These are phyloP conservation scores for Gastrodia elata DNA, from an alignment of 106 monocot genomes.

Conservation along the genomic window DNA sequence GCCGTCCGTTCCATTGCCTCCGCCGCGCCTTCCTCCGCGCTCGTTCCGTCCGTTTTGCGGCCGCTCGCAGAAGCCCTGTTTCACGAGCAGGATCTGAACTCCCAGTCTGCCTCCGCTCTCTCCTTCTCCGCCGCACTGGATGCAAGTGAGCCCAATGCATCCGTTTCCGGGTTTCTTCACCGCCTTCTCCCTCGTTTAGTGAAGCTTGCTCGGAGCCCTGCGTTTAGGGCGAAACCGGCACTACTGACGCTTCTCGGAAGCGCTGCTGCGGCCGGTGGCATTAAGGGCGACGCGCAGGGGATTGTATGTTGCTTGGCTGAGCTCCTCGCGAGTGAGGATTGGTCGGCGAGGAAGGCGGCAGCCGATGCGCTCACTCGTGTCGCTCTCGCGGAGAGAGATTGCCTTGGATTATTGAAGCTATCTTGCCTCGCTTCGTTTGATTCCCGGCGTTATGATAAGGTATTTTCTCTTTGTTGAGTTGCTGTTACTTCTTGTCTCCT, in stretches of 20 bases:
- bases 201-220: constrained; percentile 54
- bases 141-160: constrained; percentile 7
- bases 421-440: constrained; percentile 63
- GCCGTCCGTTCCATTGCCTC: constrained; percentile 61
- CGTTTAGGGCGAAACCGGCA: constrained; percentile 79
- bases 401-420: constrained; percentile 40
- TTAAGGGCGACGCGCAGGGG: constrained; percentile 12
- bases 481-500: background rate
- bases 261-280: constrained; percentile 42
- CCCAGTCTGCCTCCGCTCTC: constrained; percentile 58
- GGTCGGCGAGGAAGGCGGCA: constrained; percentile 80
- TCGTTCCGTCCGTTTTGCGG: constrained; percentile 25
- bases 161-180: constrained; percentile 24
- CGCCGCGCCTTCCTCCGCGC: constrained; percentile 8
- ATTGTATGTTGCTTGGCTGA: constrained; percentile 56
- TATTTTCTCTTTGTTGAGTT: background rate
- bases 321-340: constrained; percentile 59
- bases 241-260: constrained; percentile 58
- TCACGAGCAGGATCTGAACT: constrained; percentile 72
- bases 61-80: constrained; percentile 59
- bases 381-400: constrained; percentile 38
- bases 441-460: constrained; percentile 81
- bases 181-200: constrained; percentile 54
- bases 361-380: constrained; percentile 56
- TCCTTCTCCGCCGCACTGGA: constrained; percentile 69